phyloP scores from a whole-genome alignment of 2,329 filamentous ascomycete genomes.

The Claviceps pazoutovae region DNA sequence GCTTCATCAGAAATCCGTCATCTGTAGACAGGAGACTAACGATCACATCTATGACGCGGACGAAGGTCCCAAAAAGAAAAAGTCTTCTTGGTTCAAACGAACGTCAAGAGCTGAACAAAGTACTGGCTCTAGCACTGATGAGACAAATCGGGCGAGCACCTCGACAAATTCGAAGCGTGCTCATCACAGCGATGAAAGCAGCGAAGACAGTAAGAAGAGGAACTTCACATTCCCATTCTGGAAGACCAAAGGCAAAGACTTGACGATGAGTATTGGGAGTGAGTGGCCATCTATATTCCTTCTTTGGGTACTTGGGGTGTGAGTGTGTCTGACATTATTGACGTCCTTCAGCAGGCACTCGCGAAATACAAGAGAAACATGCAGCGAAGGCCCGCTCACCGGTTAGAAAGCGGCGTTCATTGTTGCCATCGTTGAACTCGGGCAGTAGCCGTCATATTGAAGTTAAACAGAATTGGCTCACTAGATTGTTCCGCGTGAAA shows the following conservation, averaged over 20 bases:
- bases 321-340: not conserved
- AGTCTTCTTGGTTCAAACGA: conserved; percentile 38
- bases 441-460: conserved; percentile 41
- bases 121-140: conserved; percentile 4
- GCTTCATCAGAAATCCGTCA: conserved; percentile 9
- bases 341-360: not conserved
- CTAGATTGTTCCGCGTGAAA: conserved; percentile 78
- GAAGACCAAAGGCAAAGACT: conserved; percentile 34
- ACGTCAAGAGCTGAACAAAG: conserved; percentile 23
- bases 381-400: conserved; percentile 1
- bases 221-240: conserved; percentile 41
- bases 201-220: conserved; percentile 31
- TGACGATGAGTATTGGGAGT: conserved; percentile 32
- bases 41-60: conserved; percentile 8
- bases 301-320: not conserved
- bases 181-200: conserved; percentile 9
- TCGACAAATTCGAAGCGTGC: conserved; percentile 7
- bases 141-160: not conserved
- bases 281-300: conserved; percentile 2
- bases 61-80: conserved; percentile 27
- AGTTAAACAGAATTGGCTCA: conserved; percentile 72
- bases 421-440: conserved; percentile 22
- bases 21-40: conserved; percentile 9
- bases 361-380: conserved; percentile 4
- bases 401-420: conserved; percentile 10